Conservation (phyloP, 2,329 filamentous ascomycete species). For the Aspergillus sp. region DNA sequence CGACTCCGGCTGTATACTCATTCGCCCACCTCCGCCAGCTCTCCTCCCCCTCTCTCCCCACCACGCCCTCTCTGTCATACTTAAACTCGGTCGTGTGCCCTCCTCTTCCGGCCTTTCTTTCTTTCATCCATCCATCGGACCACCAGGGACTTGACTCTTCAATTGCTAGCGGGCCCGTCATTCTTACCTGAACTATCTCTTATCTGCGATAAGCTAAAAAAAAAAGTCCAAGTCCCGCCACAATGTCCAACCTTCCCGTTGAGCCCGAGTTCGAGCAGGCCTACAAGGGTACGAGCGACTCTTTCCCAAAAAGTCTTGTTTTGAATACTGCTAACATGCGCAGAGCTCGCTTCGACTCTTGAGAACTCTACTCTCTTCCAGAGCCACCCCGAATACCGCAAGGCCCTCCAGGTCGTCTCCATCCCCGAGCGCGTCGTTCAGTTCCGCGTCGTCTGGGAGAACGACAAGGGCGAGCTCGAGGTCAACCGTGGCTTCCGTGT, state of each 20-base stretch:
- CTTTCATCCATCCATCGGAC: not conserved
- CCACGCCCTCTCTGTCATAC: slow-evolving; percentile 7
- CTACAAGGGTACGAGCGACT: slow-evolving; percentile 70
- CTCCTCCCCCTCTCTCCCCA: slow-evolving; percentile 5
- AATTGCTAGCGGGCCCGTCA: slow-evolving; percentile 11
- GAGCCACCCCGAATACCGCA: slow-evolving; percentile 92
- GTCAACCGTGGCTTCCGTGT: slow-evolving; percentile 96
- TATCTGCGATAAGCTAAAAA: slow-evolving; percentile 10
- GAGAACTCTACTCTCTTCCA: slow-evolving; percentile 91
- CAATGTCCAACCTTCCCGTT: slow-evolving; percentile 77
- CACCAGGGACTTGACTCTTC: slow-evolving; percentile 8
- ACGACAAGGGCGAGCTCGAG: slow-evolving; percentile 81
- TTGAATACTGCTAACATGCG: not conserved
- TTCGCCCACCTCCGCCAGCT: slow-evolving; percentile 11
- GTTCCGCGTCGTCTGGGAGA: slow-evolving; percentile 96
- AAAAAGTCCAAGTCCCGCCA: not conserved
- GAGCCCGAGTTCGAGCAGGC: slow-evolving; percentile 99
- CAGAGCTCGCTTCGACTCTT: slow-evolving; percentile 92
- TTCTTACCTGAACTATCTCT: slow-evolving; percentile 7
- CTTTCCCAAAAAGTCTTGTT: too few relatives aligned
- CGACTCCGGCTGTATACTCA: slow-evolving; percentile 31
- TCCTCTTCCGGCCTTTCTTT: slow-evolving; percentile 5
- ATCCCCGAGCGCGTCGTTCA: slow-evolving; percentile 95
- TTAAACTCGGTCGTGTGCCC: slow-evolving; percentile 15
- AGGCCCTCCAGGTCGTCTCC: slow-evolving; percentile 80